phyloP scores from a whole-genome alignment of 768 basidiomycete genomes.

The Dictyophora rubrovolvata region DNA sequence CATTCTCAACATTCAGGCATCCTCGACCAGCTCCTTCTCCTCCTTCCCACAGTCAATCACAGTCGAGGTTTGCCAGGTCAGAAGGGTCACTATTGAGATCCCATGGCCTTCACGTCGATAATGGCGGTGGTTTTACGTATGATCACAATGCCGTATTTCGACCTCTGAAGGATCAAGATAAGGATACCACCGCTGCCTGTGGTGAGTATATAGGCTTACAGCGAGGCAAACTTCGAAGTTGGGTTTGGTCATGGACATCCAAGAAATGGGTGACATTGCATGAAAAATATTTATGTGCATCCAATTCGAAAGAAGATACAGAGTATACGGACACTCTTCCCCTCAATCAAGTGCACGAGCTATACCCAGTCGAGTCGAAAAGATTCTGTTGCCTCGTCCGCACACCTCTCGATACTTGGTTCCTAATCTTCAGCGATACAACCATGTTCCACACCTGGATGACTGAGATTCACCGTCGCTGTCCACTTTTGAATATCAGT shows the following conservation, averaged over 20 bases:
- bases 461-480: background rate
- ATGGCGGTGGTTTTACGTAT: background rate
- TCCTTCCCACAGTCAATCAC: background rate
- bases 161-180: background rate
- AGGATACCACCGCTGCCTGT: background rate
- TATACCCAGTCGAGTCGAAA: background rate
- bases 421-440: background rate
- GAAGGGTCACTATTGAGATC: background rate
- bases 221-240: constrained; percentile 1
- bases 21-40: constrained; percentile 4
- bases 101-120: background rate
- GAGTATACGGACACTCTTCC: background rate
- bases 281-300: background rate
- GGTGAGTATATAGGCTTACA: constrained; percentile 2
- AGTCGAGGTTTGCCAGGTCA: background rate
- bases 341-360: background rate
- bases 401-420: constrained; percentile 2
- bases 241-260: background rate
- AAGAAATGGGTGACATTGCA: constrained; percentile 1
- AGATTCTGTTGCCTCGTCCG: background rate
- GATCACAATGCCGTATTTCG: background rate
- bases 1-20: constrained; percentile 1
- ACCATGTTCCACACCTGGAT: background rate
- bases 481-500: constrained; percentile 5
- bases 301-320: background rate